Conservation (phyloP, 805 yeast genomes). For the Naumovozyma baii region DNA sequence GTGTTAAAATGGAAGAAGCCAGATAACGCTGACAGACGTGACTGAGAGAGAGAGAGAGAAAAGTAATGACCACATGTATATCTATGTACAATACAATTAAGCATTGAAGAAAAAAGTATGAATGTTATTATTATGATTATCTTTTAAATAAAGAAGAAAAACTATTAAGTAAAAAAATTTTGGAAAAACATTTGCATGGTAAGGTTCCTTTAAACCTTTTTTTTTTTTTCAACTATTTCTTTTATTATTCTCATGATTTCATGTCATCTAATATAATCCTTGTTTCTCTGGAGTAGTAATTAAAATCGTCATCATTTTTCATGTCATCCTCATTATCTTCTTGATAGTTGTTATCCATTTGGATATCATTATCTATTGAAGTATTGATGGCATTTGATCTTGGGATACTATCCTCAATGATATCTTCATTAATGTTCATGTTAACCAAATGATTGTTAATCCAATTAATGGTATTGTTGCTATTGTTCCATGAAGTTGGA, state of each 20-base stretch:
- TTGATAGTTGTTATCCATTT: not conserved
- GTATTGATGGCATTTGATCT: too few species aligned
- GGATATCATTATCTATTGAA: not conserved
- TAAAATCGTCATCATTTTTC: not conserved
- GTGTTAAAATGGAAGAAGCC: conserved; percentile 42
- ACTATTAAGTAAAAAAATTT: too few species aligned
- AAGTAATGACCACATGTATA: too few species aligned
- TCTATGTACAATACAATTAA: too few species aligned
- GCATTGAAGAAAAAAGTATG: too few species aligned
- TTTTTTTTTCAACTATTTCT: too few species aligned
- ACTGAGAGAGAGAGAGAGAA: too few species aligned
- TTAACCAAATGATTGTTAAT: not conserved
- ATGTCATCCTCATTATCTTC: not conserved
- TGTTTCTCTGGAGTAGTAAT: not conserved
- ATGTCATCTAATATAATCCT: not conserved
- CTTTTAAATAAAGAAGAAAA: too few species aligned
- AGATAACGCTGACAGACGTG: conserved; percentile 45
- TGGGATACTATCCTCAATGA: not conserved
- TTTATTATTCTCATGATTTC: not conserved
- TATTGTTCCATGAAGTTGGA: not conserved
- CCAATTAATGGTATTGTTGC: not conserved
- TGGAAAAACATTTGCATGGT: too few species aligned
- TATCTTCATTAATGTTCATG: not conserved
- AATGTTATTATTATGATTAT: too few species aligned
- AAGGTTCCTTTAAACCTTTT: too few species aligned